Evolutionary conservation across 176 grass and related monocot genomes (phyloP), one percentile per base, ranked within the genome.

Genomic region (Lolium perenne): DNA sequence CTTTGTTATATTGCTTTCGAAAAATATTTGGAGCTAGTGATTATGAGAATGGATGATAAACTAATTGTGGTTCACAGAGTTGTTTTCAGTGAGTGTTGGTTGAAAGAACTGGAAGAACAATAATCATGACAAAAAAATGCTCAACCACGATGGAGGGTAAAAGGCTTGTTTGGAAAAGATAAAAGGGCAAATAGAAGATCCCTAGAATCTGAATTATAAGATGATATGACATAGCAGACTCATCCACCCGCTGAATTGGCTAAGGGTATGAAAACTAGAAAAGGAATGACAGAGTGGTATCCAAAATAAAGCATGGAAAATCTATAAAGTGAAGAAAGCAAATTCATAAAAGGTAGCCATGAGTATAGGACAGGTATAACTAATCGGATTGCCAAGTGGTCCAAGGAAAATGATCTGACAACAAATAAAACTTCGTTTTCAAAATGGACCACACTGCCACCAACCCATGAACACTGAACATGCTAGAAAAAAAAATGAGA

Each of bases 361-460:
- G 56, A 45, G 61, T 20, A 71, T 15, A 77, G 45, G 85, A 87
- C 51, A 85, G 70, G 45, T 68, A 70, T 70, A 91, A 75, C 81
- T 81, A 91, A 91, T 87, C 68, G 22, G 80, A 84, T 70, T 80
- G 68, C 40, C 62, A 64, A 71, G 77, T 85, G 85, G 85, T 81
- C 82, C 86, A 84, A 22, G 32, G 85, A 87, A 71, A 84, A 88
- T 88, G 61, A 91, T 88, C 13, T 80, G 41, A 53, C 43, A 87
- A 81, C 77, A 69, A 62, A 84, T 50, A 18, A 15, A 60, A 50
- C 55, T 46, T 87, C 32, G 0, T 55, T 91, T 76, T 84, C 69
- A 50, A 81, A 59, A 84, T 88, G 89, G 89, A 81, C 85, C 89
- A 85, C 77, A 77, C 18, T 26, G 6, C 72, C 23, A 86, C 54